Evolutionary conservation across 1,284 basidiomycete species (phyloP), one percentile per base, ranked within the genome.

Genomic region (Psilocybe mexicana): DNA sequence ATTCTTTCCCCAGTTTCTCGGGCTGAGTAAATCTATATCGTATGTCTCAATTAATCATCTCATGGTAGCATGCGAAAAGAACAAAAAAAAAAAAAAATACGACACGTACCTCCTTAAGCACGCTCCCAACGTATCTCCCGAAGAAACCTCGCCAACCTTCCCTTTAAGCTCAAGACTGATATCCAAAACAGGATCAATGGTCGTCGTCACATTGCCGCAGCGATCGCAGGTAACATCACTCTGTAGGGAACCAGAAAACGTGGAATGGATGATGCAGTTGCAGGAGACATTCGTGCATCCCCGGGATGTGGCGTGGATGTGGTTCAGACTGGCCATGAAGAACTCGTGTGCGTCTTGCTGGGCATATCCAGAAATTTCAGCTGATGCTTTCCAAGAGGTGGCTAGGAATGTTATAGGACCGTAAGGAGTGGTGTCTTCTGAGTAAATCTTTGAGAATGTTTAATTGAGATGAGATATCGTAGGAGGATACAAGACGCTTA

Each of bases 291-390:
- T 84, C 0, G 87, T 88, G 12, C 81, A 85, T 0, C 88, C 90
- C 45, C 85, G 84, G 23, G 86, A 87, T 33, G 84, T 88, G n/a
- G 79, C 78, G 69, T 96, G 93, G n/a, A 95, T 90, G 62, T 92
- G 86, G 65, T 93, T 92, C 18, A 94, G 76, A 0, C 86, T 83
- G 23, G 88, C 83, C 55, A 94, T 89, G 74, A 95, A 93, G 70
- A 91, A 93, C 73, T 96, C 94, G 74, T 96, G 93, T 0, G 94
- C 93, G 63, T 96, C 96, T 68, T 98, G 96, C 72, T 99, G 96
- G 0, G 93, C 87, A 65, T 98, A 92, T 1, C 93, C 94, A 6
- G 93, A 87, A 2, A 98, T 78, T 65, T 96, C 94, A 0, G 87
- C 72, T 2, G 89, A 89, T 26, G 88, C 86, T 63, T 89, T 86